phyloP scores from a whole-genome alignment of 495 filamentous ascomycete species.

The Thozetella sp. region DNA sequence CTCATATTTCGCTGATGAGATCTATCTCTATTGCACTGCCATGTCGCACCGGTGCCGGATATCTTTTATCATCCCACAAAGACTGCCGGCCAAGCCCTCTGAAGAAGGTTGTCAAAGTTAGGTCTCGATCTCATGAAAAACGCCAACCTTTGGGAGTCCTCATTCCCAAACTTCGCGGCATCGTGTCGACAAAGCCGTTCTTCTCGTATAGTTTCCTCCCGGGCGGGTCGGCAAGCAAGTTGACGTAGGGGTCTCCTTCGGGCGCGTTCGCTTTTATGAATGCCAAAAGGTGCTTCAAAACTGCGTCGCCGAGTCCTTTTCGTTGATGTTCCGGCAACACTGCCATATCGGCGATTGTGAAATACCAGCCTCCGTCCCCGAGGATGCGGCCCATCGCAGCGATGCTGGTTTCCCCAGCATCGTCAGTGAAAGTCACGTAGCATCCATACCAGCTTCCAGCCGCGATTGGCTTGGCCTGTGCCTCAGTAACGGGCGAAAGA shows the following conservation, averaged over 20 bases:
- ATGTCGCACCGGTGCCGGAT: neutral
- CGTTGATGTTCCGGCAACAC: constrained; percentile 49
- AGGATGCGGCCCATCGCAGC: constrained; percentile 56
- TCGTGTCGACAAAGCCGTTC: constrained; percentile 48
- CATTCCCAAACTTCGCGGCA: constrained; percentile 15
- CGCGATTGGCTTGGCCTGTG: constrained; percentile 31
- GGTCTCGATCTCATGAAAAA: constrained; percentile 1
- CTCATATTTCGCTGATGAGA: too few species aligned
- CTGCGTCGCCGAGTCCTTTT: constrained; percentile 47
- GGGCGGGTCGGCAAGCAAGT: constrained; percentile 44
- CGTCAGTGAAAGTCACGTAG: constrained; percentile 27
- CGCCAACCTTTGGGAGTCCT: constrained; percentile 3
- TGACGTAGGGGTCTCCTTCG: constrained; percentile 41
- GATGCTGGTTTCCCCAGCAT: neutral
- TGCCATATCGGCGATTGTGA: constrained; percentile 54
- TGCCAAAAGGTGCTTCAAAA: constrained; percentile 42
- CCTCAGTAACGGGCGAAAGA: constrained; percentile 35
- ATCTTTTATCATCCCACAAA: neutral
- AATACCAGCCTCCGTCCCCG: constrained; percentile 57
- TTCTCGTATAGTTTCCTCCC: constrained; percentile 45
- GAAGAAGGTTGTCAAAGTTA: too few species aligned
- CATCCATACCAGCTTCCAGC: constrained; percentile 44
- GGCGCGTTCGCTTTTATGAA: constrained; percentile 39
- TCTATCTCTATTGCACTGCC: neutral
- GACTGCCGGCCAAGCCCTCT: too few species aligned